A percentile compares a stretch with the other conserved stretches of the same genome.
phyloP scores from a whole-genome alignment of 1,284 basidiomycete genomes.

The Rhodotorula sp. region DNA sequence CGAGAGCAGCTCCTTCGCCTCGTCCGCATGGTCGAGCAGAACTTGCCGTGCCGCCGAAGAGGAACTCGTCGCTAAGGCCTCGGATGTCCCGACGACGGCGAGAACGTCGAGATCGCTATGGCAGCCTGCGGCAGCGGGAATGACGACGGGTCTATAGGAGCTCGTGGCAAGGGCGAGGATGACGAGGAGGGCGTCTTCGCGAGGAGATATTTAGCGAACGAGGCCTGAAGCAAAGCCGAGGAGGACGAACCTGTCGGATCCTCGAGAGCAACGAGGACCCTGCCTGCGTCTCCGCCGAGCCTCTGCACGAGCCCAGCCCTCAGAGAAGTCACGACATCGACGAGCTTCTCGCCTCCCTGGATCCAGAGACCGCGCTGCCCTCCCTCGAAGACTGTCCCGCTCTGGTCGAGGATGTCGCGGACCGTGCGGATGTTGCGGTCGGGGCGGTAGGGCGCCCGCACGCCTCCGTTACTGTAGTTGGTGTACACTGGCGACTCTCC shows the following conservation, averaged over 20 bases:
- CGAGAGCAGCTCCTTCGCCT: slow-evolving; percentile 24
- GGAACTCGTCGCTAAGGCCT: background rate
- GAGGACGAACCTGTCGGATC: slow-evolving; percentile 29
- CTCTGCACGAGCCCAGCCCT: slow-evolving; percentile 21
- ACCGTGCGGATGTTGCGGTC: slow-evolving; percentile 19
- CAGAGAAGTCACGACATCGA: slow-evolving; percentile 13
- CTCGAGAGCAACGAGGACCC: slow-evolving; percentile 25
- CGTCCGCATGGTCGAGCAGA: slow-evolving; percentile 12
- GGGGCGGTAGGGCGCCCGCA: slow-evolving; percentile 19
- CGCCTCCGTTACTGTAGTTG: slow-evolving; percentile 7
- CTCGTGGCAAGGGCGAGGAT: slow-evolving; percentile 33
- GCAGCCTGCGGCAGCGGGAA: slow-evolving; percentile 22
- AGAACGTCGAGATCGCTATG: slow-evolving; percentile 9
- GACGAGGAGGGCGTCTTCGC: slow-evolving; percentile 35
- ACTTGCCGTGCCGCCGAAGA: slow-evolving; percentile 2
- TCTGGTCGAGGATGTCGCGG: slow-evolving; percentile 16
- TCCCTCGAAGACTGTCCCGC: slow-evolving; percentile 24
- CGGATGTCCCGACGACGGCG: slow-evolving; percentile 17
- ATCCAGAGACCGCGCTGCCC: slow-evolving; percentile 20
- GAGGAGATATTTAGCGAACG: background rate
- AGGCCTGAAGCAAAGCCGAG: background rate
- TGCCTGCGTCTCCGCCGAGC: slow-evolving; percentile 1
- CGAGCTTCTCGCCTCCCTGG: slow-evolving; percentile 26
- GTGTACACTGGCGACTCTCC: slow-evolving; percentile 36
- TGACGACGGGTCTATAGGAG: slow-evolving; percentile 18